Evolutionary conservation across 2,329 filamentous ascomycete genomes (phyloP), one percentile per base, ranked within the genome.

Genomic region (Pezicula carpinea): DNA sequence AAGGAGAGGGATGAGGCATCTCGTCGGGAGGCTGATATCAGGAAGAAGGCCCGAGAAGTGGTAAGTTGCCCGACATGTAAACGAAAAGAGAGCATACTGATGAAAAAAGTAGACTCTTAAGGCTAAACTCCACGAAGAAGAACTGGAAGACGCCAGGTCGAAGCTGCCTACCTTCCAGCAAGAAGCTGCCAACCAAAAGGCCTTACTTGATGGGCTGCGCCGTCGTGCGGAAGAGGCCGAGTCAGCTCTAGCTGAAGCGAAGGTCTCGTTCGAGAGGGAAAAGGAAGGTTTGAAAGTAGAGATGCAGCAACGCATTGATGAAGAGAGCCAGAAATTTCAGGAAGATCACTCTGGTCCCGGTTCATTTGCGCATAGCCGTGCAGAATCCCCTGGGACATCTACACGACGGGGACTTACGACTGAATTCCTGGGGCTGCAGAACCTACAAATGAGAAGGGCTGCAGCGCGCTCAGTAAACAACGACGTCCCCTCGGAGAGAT

Each of bases 1-100:
- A 93, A 87, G 63, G 95, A 99, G 65, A 82, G 89, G 47, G 91
- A 97, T 61, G 93, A 99, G 60, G 80, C 88, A 7, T 76, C 82
- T 42, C 83, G 83, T 56, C 83, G 89, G 49, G 93, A 99, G 68
- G 85, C 81, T 5, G 93, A 97, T 33, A 80, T 95, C 68, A 79
- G 93, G 55, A 89, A 86, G 64, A 97, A 95, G 69, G 87, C 90
- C 45, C 80, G 93, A 52, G 93, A 99, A 67, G 76, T 85, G 59
- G 87, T 90, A 75, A 69, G 82, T 70, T 35, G 14, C 33, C 43
- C 29, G 13, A 19, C 15, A 8, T 32, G n/a, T 14, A 3, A 43
- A 17, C 18, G n/a, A 11, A 33, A 22, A 13, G 22, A 18, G 21
- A 22, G 19, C 5, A 29, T 54, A 53, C 61, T 71, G 53, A 70